phyloP scores from a whole-genome alignment of 2,329 filamentous ascomycete genomes.

The Graphiopsis chlorocephala region DNA sequence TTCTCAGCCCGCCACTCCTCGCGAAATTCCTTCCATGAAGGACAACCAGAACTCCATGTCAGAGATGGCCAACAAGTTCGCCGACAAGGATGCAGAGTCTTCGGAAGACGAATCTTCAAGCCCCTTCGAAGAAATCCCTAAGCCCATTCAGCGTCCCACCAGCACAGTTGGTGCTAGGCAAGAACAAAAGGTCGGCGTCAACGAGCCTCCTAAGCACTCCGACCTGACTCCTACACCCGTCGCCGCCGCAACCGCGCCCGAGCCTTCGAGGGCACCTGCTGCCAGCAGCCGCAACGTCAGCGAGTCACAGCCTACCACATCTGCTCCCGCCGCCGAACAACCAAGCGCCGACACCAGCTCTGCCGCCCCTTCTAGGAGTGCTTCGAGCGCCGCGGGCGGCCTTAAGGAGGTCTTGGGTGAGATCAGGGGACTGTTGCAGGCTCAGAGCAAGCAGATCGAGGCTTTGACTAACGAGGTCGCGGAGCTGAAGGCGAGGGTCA shows the following conservation, averaged over 20 bases:
- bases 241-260: conserved; percentile 28
- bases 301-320: not conserved
- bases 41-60: conserved; percentile 87
- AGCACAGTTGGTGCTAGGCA: conserved; percentile 31
- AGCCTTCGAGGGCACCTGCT: conserved; percentile 20
- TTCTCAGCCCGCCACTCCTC: conserved; percentile 42
- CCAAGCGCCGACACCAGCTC: conserved; percentile 21
- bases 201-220: conserved; percentile 31
- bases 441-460: conserved; percentile 73
- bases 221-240: conserved; percentile 16
- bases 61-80: conserved; percentile 79
- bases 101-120: conserved; percentile 63
- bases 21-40: conserved; percentile 64
- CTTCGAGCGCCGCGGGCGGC: conserved; percentile 49
- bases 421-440: conserved; percentile 74
- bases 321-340: conserved; percentile 4
- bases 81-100: conserved; percentile 66
- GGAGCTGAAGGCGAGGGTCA: conserved; percentile 65
- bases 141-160: conserved; percentile 64
- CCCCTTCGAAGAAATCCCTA: conserved; percentile 82
- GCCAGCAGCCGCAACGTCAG: not conserved
- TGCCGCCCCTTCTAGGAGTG: conserved; percentile 34
- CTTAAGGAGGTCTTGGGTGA: conserved; percentile 67
- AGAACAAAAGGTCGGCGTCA: conserved; percentile 40
- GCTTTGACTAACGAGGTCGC: conserved; percentile 80